A percentile compares a stretch with the other conserved stretches of the same genome.
These are phyloP conservation scores for Fusarium sp. DNA, from an alignment of 2,329 filamentous ascomycete genomes.

Conservation along the genomic window DNA sequence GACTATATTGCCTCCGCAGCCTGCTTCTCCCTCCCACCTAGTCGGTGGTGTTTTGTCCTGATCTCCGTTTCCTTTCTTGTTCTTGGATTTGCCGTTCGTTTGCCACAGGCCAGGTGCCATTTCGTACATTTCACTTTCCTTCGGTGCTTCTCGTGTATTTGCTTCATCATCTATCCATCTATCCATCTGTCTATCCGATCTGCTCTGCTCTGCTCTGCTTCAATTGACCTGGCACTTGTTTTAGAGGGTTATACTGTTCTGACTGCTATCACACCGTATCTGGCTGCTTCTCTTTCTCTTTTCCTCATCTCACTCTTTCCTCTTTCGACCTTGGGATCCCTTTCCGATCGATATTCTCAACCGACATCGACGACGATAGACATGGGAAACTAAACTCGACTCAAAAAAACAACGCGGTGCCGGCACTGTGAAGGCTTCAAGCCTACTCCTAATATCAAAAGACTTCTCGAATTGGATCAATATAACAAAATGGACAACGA, in stretches of 20 bases:
- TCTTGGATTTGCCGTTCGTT: slow-evolving; percentile 33
- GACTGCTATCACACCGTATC: slow-evolving; percentile 14
- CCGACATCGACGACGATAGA: slow-evolving; percentile 17
- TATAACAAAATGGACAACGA: slow-evolving; percentile 24
- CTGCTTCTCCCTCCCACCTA: slow-evolving; percentile 8
- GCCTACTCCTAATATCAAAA: slow-evolving; percentile 28
- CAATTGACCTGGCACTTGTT: slow-evolving; percentile 5
- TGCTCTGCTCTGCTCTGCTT: slow-evolving; percentile 8
- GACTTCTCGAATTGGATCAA: slow-evolving; percentile 21
- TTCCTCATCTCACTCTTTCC: neutral
- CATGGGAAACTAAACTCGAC: slow-evolving; percentile 38
- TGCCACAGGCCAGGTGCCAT: slow-evolving; percentile 39
- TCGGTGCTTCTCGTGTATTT: slow-evolving; percentile 24
- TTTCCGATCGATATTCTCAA: neutral
- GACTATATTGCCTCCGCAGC: slow-evolving; percentile 31
- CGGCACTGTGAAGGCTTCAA: slow-evolving; percentile 44
- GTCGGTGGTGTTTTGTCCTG: slow-evolving; percentile 23
- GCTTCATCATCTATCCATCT: slow-evolving; percentile 9
- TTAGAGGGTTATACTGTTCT: slow-evolving; percentile 10
- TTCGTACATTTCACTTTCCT: slow-evolving; percentile 20
- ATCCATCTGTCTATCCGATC: neutral
- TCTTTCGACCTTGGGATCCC: neutral
- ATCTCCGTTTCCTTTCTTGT: slow-evolving; percentile 34
- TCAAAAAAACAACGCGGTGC: slow-evolving; percentile 40
- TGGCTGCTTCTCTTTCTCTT: neutral